Conservation (phyloP, 306 rosid species). For the Alnus rubra region DNA sequence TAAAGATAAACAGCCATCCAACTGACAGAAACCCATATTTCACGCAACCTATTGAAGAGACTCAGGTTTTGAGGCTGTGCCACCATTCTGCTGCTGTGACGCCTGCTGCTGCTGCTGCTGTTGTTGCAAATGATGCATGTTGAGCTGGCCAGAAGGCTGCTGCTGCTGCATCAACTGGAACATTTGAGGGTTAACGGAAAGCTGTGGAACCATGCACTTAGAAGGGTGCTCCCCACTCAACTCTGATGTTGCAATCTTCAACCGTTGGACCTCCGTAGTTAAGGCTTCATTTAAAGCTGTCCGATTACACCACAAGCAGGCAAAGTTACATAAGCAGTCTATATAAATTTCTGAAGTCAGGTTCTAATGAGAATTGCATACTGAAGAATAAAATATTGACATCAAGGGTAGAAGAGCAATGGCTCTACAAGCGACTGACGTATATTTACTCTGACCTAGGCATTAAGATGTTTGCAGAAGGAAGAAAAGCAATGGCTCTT, state of each 20-base stretch:
- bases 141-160: constrained; percentile 42
- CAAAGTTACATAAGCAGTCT: constrained; percentile 15
- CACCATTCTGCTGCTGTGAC: constrained; percentile 56
- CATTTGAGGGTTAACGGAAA: constrained; percentile 56
- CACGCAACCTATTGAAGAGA: constrained; percentile 44
- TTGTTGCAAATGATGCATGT: constrained; percentile 53
- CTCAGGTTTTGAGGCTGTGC: constrained; percentile 54
- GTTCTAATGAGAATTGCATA: background rate
- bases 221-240: constrained; percentile 61
- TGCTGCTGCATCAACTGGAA: constrained; percentile 58
- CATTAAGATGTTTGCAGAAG: background rate
- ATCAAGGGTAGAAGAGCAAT: background rate
- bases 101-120: constrained; percentile 30
- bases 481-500: background rate
- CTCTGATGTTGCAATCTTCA: constrained; percentile 77
- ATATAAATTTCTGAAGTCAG: background rate
- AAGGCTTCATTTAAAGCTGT: constrained; percentile 89
- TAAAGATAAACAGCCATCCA: constrained; percentile 22
- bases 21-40: constrained; percentile 6
- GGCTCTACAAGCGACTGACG: background rate
- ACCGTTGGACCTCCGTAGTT: constrained; percentile 89
- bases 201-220: constrained; percentile 52
- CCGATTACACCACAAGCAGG: constrained; percentile 25
- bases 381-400: background rate
- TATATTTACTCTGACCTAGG: too few relatives aligned